phyloP scores from a whole-genome alignment of 352 stramenopile genomes.

The Phytopythium cucurbitacearum region DNA sequence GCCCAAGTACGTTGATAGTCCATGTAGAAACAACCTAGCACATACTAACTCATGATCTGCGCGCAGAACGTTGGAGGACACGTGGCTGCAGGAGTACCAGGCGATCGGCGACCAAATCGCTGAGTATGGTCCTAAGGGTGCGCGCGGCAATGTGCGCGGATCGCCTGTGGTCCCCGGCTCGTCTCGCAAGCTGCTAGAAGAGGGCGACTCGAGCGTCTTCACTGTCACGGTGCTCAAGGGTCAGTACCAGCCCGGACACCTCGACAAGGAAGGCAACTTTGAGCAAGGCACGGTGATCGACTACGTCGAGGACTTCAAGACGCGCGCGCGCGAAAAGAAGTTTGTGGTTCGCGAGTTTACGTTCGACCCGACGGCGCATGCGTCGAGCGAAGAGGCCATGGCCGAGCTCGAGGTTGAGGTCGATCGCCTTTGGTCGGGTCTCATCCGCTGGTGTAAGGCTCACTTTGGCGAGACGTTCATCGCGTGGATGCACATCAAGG shows the following conservation, averaged over 20 bases:
- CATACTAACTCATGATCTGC: neutral
- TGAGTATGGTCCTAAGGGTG: slow-evolving; percentile 87
- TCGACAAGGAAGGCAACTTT: slow-evolving; percentile 90
- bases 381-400: slow-evolving; percentile 86
- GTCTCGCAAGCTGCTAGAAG: slow-evolving; percentile 88
- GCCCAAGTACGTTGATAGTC: slow-evolving; percentile 53
- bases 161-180: slow-evolving; percentile 94
- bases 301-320: slow-evolving; percentile 94
- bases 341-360: slow-evolving; percentile 90
- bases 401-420: slow-evolving; percentile 87
- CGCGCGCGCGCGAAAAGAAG: slow-evolving; percentile 91
- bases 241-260: slow-evolving; percentile 84
- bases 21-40: too few species aligned
- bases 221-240: slow-evolving; percentile 95
- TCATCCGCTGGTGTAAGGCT: slow-evolving; percentile 97
- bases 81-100: slow-evolving; percentile 87
- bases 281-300: slow-evolving; percentile 90
- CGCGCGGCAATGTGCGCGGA: slow-evolving; percentile 89
- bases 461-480: slow-evolving; percentile 98
- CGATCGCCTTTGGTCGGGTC: slow-evolving; percentile 91
- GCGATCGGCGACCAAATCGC: slow-evolving; percentile 87
- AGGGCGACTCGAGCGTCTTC: slow-evolving; percentile 92
- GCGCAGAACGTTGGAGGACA: slow-evolving; percentile 77
- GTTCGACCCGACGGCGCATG: slow-evolving; percentile 88
- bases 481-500: slow-evolving; percentile 98